Percentiles rank a stretch among this genome's conserved stretches.
phyloP scores from a whole-genome alignment of 1,139 yeast genomes.

The Spathaspora sp. region DNA sequence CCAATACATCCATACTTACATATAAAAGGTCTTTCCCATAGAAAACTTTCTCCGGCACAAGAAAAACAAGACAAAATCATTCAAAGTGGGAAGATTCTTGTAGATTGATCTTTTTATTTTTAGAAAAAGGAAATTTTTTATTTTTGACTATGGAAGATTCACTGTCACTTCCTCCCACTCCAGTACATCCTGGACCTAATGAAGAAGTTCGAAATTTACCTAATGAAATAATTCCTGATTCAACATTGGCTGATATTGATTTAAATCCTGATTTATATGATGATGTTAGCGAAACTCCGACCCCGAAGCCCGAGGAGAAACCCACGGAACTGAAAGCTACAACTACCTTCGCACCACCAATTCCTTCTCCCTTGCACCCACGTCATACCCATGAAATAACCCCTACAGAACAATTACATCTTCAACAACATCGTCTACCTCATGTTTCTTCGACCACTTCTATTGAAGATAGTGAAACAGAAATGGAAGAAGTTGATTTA shows the following conservation, averaged over 20 bases:
- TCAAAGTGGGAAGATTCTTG: too few relatives aligned
- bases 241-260: constrained; percentile 27
- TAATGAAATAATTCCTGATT: constrained; percentile 24
- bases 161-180: constrained; percentile 41
- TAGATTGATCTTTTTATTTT: too few relatives aligned
- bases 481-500: constrained; percentile 16
- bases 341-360: background rate
- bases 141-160: background rate
- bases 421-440: constrained; percentile 3
- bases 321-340: background rate
- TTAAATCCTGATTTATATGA: constrained; percentile 44
- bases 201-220: constrained; percentile 38
- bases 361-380: background rate
- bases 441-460: constrained; percentile 3
- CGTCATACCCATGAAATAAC: background rate
- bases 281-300: constrained; percentile 17
- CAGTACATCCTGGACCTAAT: constrained; percentile 47
- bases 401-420: background rate
- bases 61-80: too few relatives aligned
- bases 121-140: too few relatives aligned
- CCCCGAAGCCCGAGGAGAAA: background rate
- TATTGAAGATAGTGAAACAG: constrained; percentile 8
- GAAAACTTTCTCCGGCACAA: too few relatives aligned
- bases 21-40: too few relatives aligned
- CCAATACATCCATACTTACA: too few relatives aligned